Base-by-base conservation (phyloP, 139 green algal species). In the Raphidocelis subcapitata region DNA sequence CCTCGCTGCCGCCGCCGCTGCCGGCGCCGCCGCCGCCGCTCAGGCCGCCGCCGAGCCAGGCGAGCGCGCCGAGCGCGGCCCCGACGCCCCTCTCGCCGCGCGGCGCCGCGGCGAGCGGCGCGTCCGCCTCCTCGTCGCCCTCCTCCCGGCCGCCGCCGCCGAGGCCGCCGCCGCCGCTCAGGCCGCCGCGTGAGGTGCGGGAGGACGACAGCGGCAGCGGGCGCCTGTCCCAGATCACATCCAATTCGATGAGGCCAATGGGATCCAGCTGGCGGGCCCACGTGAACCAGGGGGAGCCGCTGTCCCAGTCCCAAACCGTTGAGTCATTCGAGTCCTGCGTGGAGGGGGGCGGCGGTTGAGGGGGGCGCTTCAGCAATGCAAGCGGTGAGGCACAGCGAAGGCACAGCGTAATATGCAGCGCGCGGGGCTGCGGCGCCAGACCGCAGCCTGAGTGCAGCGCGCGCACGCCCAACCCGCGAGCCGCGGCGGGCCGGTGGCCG, bases 231-330 rank as follows among this genome's bases (percentile, higher is more conserved):
- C 84, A 92, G n/a, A 85, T 68, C 16, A 91, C 29, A 28, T 93
- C 87, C 65, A 93, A 62, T 84, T 93, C 87, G 44, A 92, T 32
- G 31, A 31, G 67, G 51, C 75, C 62, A 46, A 84, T 18, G 26
- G 89, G 89, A 71, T 92, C 84, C 0, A 32, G 18, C 12, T 88
- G 56, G 16, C 66, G 74, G 0, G 87, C 87, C 90, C 89, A 95
- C 2, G 89, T 82, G 12, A 80, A 72, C 90, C 90, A 95, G 4
- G 84, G 65, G 10, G 77, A 67, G 4, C 62, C 59, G 18, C 51
- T 69, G 63, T 95, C 90, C 90, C 90, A 94, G 3, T 67, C 67
- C 14, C 81, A 78, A 16, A 41, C 55, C 60, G n/a, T n/a, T n/a
- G 54, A 55, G 1, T 24, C 46, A 54, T 70, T 60, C 21, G 55